Percentiles rank a stretch among this genome's conserved stretches.
phyloP scores from a whole-genome alignment of 495 filamentous ascomycete species.

The Penicillium simplicissimum region DNA sequence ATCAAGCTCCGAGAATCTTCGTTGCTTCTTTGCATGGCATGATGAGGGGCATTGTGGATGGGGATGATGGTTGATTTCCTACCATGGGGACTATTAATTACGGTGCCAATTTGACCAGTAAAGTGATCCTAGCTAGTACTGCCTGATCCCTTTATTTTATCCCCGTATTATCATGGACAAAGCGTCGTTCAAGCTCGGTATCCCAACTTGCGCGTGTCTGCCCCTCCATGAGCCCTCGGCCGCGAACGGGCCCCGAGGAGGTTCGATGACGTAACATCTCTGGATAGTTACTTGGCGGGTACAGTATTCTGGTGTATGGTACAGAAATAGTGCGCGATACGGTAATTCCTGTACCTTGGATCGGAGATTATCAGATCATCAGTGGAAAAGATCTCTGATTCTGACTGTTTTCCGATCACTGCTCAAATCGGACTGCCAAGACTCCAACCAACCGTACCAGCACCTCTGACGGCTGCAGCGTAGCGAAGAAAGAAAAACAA shows the following conservation, averaged over 20 bases:
- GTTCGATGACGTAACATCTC: not conserved
- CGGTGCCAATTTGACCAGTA: not conserved
- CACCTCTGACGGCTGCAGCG: not conserved
- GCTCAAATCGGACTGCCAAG: not conserved
- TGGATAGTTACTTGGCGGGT: not conserved
- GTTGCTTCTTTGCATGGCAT: not conserved
- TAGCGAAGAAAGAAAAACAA: not conserved
- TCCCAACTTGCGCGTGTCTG: not conserved
- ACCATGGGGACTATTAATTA: not conserved
- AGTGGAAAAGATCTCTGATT: not conserved
- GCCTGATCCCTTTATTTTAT: not conserved
- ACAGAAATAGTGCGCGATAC: not conserved
- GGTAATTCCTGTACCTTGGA: not conserved
- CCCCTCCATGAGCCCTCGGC: no score
- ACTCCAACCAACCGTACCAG: not conserved
- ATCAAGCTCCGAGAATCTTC: slow-evolving; percentile 5
- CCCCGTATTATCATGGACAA: not conserved
- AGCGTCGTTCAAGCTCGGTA: not conserved
- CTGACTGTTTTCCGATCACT: not conserved
- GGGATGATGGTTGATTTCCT: not conserved
- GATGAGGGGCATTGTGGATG: not conserved
- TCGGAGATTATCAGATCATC: not conserved
- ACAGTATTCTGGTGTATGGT: not conserved
- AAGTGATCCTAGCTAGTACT: not conserved
- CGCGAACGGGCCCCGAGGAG: no score